Evolutionary conservation across 139 green algal genomes (phyloP), one percentile per base, ranked within the genome.

Genomic region (Pseudopediastrum boryanum): DNA sequence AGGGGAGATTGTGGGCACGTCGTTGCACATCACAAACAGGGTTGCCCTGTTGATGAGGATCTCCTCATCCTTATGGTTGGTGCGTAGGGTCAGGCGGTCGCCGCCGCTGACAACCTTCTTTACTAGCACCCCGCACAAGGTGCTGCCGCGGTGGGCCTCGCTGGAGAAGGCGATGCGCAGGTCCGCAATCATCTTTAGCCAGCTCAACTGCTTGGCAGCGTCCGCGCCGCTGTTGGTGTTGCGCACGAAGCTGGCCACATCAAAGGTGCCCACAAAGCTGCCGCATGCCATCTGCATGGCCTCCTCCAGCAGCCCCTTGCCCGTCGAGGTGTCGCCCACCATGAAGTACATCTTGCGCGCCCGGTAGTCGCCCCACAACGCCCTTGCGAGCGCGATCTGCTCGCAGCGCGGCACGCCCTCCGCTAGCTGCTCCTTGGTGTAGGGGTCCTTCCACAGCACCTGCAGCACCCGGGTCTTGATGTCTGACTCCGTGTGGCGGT

Each of bases 11-110:
- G 31, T 72, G 10, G 64, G 64, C 4, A 72, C 64, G 38, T 72
- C 64, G 38, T 72, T 72, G 33, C 35, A 51, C 64, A 72, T 72
- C 36, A 72, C 52, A n/a, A 72, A 72, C 12, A 72, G 31, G 4
- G 64, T 72, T 39, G 41, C 52, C 23, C 64, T 39, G 16, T 72
- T 72, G 6, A 36, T 31, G 64, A 56, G 38, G 41, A 25, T 5
- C 6, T 23, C 35, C 64, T 72, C 64, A 46, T 72, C 64, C 36
- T 72, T 51, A n/a, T 72, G n/a, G 21, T 72, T 72, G 9, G 38
- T 72, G 64, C 64, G 64, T 41, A 72, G 38, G 4, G 36, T 51
- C 41, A 72, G 51, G 3, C 23, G 21, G 64, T 72, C 64, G 2
- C 64, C 64, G 3, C 64, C 64, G 19, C 64, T 72, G 25, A 56